phyloP scores from a whole-genome alignment of 257 asterid species.

The Scutellaria galericulata region DNA sequence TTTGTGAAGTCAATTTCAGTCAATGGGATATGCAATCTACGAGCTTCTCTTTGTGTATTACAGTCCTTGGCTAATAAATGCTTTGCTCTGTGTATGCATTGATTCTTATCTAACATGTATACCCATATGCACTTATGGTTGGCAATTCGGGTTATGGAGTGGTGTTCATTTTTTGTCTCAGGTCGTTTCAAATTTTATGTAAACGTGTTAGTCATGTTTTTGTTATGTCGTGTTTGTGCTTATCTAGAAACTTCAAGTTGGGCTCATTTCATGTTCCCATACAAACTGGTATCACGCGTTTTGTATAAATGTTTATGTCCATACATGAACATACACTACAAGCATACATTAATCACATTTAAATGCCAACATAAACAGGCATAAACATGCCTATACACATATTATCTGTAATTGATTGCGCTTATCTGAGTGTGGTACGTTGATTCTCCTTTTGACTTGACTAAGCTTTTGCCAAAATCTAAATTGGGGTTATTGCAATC shows the following conservation, averaged over 20 bases:
- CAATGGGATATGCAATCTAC: constrained; percentile 7
- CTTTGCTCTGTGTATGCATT: neutral
- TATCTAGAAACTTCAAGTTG: too few species aligned
- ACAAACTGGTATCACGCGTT: neutral
- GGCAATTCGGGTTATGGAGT: too few species aligned
- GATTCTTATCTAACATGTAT: neutral
- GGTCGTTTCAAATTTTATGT: too few species aligned
- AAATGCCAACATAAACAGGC: neutral
- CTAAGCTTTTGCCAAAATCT: neutral
- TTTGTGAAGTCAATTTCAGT: constrained; percentile 14
- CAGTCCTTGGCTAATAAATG: neutral
- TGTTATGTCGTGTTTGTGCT: too few species aligned
- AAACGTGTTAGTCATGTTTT: too few species aligned
- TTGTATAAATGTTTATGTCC: neutral
- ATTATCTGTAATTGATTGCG: neutral
- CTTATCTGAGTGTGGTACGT: neutral
- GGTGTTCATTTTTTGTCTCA: too few species aligned
- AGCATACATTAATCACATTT: neutral
- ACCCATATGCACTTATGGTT: neutral
- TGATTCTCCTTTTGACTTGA: neutral
- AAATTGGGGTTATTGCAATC: constrained; percentile 9
- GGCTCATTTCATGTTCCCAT: too few species aligned
- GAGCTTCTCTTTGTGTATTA: neutral
- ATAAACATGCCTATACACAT: too few species aligned
- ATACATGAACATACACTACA: neutral